Evolutionary conservation across 2,329 filamentous ascomycete genomes (phyloP), one percentile per base, ranked within the genome.

Genomic region (Xylaria sp.): DNA sequence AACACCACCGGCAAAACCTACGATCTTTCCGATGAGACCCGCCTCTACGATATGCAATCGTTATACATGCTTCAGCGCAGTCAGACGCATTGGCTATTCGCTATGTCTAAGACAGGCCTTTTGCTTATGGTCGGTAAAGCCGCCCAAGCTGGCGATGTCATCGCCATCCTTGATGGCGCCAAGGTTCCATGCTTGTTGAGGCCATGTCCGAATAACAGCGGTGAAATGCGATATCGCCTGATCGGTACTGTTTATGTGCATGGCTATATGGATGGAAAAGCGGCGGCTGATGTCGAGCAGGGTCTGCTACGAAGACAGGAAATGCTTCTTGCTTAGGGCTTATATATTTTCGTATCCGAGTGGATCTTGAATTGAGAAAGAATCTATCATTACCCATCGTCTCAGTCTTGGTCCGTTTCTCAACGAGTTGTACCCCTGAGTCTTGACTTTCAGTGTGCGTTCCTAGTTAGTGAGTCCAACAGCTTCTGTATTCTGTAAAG

Each of bases 251-350:
- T 35, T 23, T 55, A 59, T 53, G 34, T 55, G 4, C 58, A 59
- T 44, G 48, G 52, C 13, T 59, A 55, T 46, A 59, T 59, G 58
- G 53, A 59, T 46, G 58, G 58, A 50, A 34, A 37, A 13, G 53
- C 18, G 7, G 50, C 37, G 8, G 9, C 13, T 8, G 48, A 53
- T 16, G 48, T 55, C 2, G 19, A 52, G 16, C 4, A 59, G 23
- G 58, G 58, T 9, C 37, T 39, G 47, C 9, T 52, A 13, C 23
- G 39, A 44, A 52, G 34, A 11, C 37, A 48, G 18, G 39, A 56
- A 11, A 50, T 59, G 1, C 23, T 59, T 16, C 48, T 59, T 35
- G 52, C 48, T 35, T 52, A 7, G 47, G 11, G 5, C 2, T 18
- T 48, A 30, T 30, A 1, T 5, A 30, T 30, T 4, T 30, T 30